Conservation (phyloP, 805 yeast genomes). For the Saturnispora gosingensis region DNA sequence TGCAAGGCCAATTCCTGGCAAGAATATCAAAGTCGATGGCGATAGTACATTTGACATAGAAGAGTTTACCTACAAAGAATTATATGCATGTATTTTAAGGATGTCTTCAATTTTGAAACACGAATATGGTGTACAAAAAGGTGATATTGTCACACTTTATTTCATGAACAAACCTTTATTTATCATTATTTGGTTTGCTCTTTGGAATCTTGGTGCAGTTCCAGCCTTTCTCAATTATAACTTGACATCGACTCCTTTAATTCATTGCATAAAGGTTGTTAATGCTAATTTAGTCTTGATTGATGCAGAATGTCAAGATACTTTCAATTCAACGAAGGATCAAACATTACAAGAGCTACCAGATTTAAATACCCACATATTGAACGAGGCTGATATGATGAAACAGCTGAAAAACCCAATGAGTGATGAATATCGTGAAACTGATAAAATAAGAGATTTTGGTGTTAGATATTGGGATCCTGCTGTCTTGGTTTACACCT, state of each 20-base stretch:
- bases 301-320: constrained; percentile 47
- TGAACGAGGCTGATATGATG: constrained; percentile 17
- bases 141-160: constrained; percentile 65
- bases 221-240: constrained; percentile 87
- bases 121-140: constrained; percentile 54
- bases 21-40: constrained; percentile 30
- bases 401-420: constrained; percentile 15
- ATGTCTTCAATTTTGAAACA: constrained; percentile 55
- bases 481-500: constrained; percentile 72
- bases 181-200: constrained; percentile 69
- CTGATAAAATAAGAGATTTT: constrained; percentile 49
- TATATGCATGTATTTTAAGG: constrained; percentile 56
- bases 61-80: constrained; percentile 55
- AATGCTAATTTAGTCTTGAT: constrained; percentile 54
- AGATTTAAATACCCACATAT: constrained; percentile 11
- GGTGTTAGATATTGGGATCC: constrained; percentile 50
- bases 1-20: constrained; percentile 36
- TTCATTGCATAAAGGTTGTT: constrained; percentile 73
- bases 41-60: constrained; percentile 56
- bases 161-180: constrained; percentile 80
- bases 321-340: constrained; percentile 33
- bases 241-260: constrained; percentile 59
- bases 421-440: constrained; percentile 44
- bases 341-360: constrained; percentile 32
- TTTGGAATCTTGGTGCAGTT: constrained; percentile 85